These are phyloP conservation scores for Dryadomyces sulphureus DNA, from an alignment of 2,329 filamentous ascomycete genomes.

Conservation along the genomic window DNA sequence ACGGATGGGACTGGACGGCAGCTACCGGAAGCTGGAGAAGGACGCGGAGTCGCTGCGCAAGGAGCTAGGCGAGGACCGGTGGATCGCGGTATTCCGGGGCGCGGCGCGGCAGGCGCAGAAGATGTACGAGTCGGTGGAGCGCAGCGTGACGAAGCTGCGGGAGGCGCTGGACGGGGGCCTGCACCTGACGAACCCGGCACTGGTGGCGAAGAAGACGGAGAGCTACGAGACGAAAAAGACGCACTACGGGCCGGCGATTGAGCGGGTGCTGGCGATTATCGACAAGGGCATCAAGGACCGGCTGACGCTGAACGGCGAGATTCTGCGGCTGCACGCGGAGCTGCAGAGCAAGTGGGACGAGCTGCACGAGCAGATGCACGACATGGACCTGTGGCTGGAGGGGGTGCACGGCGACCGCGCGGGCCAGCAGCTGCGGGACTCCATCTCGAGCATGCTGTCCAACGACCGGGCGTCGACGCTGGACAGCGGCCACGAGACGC, in stretches of 20 bases:
- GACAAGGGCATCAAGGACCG: constrained; percentile 90
- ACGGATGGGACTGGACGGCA: constrained; percentile 59
- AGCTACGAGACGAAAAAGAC: constrained; percentile 90
- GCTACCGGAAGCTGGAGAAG: constrained; percentile 74
- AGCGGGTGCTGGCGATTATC: constrained; percentile 80
- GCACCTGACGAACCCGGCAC: constrained; percentile 55
- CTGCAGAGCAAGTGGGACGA: constrained; percentile 70
- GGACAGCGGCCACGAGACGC: constrained; percentile 55
- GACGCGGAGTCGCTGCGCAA: constrained; percentile 82
- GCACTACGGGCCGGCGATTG: constrained; percentile 88
- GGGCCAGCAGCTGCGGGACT: constrained; percentile 72
- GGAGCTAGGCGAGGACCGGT: constrained; percentile 87
- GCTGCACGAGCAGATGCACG: constrained; percentile 60
- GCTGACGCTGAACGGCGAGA: constrained; percentile 93
- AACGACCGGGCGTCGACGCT: constrained; percentile 55
- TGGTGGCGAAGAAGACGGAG: constrained; percentile 70
- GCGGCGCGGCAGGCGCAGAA: constrained; percentile 85
- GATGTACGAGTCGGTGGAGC: constrained; percentile 90
- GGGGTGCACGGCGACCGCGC: constrained; percentile 45
- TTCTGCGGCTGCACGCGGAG: constrained; percentile 71
- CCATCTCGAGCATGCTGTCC: constrained; percentile 81
- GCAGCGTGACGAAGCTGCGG: constrained; percentile 68
- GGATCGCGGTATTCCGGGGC: constrained; percentile 89
- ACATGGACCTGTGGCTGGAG: constrained; percentile 62
- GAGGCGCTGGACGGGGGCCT: constrained; percentile 64